These are phyloP conservation scores for Chalciporus sphaerocephalus DNA, from an alignment of 768 basidiomycete species.

Conservation along the genomic window DNA sequence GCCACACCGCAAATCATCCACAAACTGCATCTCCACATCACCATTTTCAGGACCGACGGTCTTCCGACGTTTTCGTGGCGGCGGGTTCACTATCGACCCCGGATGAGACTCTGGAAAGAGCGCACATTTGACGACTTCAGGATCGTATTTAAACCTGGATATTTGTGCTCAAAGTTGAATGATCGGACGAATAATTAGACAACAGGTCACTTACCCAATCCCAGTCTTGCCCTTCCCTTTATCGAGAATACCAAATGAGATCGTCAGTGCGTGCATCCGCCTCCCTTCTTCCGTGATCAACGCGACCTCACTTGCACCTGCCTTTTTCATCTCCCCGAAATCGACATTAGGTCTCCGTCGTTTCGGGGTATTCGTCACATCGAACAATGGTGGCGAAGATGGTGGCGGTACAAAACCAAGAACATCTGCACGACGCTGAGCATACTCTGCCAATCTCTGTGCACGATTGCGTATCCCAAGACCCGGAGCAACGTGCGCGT, in stretches of 20 bases:
- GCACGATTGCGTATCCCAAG: conserved; percentile 56
- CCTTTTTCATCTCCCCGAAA: conserved; percentile 20
- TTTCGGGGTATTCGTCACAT: conserved; percentile 36
- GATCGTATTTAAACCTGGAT: conserved; percentile 51
- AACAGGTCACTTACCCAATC: conserved; percentile 39
- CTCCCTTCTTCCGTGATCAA: conserved; percentile 36
- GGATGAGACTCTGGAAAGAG: conserved; percentile 39
- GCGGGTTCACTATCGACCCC: conserved; percentile 13
- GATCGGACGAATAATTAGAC: background rate
- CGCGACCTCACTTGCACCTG: conserved; percentile 19
- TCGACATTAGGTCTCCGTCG: conserved; percentile 22
- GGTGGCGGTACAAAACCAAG: conserved; percentile 23
- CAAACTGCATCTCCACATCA: conserved; percentile 8
- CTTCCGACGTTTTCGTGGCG: conserved; percentile 29
- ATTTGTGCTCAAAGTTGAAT: background rate
- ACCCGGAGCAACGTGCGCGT: conserved; percentile 49
- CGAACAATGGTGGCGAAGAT: conserved; percentile 27
- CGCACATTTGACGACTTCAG: conserved; percentile 37
- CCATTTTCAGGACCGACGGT: conserved; percentile 7
- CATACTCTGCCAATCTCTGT: conserved; percentile 66
- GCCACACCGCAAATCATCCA: conserved; percentile 11
- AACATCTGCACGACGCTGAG: conserved; percentile 52
- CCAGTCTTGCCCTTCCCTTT: conserved; percentile 32
- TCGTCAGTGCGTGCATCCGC: conserved; percentile 41
- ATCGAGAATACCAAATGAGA: conserved; percentile 43